Base-by-base conservation (phyloP, 1,284 basidiomycete genomes). In the Anthracocystis walkeri region DNA sequence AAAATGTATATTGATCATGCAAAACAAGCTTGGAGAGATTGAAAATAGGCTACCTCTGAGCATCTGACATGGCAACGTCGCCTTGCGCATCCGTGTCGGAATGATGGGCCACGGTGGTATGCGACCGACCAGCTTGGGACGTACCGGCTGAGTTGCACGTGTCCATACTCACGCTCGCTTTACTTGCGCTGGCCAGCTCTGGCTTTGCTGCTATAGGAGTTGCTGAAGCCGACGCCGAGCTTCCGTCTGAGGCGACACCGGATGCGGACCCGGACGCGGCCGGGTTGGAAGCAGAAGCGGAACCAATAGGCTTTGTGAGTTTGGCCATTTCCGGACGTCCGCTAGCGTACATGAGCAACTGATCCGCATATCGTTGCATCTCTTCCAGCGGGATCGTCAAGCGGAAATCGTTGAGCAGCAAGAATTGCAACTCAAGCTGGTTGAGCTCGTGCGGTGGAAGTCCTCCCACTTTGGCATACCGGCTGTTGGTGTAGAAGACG, bases 401-500 rank as follows among this genome's bases (percentile, higher is more conserved):
- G 10, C 90, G 89, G 83, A 99, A 99, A 87, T 98, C 94, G 86
- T 98, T 99, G 10, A 99, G 89, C 10, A 98, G 90, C 4, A 99
- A 88, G 85, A 99, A 99, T 79, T 98, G 96, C 7, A 99, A 90
- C 85, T 99, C 96, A 58, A 99, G 91, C 84, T 96, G 94, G 85
- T 99, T 98, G 50, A 99, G 90, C 86, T 99, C 96, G 57, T 92
- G 89, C 60, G 95, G 91, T 0, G 96, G 96, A 2, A 99, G 89
- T 25, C 96, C 96, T 59, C 96, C 96, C 70, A 95, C 95, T 90
- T 98, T 99, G 64, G 96, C 96, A 85, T 99, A 99, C 40, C 96
- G 89, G 31, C 95, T 97, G 83, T 99, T 99, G n/a, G 96, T 98
- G 87, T 99, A 98, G 83, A 99, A 99, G 11, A 99, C 95, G 85